Percentiles rank a stretch among this genome's conserved stretches.
phyloP scores from a whole-genome alignment of 345 rosid species.

The Ceriops decandra region DNA sequence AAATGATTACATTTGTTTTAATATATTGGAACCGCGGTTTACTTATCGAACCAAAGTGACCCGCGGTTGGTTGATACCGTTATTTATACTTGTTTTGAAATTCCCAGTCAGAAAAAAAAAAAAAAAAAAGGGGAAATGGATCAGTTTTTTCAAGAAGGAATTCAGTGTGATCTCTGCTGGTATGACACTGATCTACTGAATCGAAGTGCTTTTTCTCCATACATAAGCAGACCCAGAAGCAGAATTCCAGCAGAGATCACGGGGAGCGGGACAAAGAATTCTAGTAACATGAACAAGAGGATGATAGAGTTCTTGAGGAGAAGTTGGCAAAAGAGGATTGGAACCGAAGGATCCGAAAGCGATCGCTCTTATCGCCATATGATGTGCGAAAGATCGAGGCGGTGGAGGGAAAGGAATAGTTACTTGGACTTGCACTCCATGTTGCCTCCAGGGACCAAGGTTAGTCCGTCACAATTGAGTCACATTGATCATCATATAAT shows the following conservation, averaged over 20 bases:
- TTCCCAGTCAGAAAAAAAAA: neutral
- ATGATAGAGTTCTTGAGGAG: slow-evolving; percentile 44
- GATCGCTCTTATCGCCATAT: slow-evolving; percentile 42
- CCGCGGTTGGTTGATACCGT: neutral
- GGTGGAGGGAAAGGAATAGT: slow-evolving; percentile 56
- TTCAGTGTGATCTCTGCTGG: slow-evolving; percentile 30
- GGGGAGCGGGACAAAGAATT: neutral
- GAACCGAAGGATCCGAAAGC: slow-evolving; percentile 24
- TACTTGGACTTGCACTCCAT: slow-evolving; percentile 51
- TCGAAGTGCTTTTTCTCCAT: slow-evolving; percentile 47
- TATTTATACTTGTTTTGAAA: slow-evolving; percentile 16
- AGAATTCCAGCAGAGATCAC: neutral
- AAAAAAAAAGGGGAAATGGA: slow-evolving; percentile 21
- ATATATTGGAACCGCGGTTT: neutral
- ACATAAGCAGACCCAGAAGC: slow-evolving; percentile 14
- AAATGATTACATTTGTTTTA: neutral
- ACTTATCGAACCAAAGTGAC: too few relatives aligned
- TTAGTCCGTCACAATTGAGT: slow-evolving; percentile 5
- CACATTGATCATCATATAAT: neutral
- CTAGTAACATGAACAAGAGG: slow-evolving; percentile 46
- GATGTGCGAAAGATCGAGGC: slow-evolving; percentile 68
- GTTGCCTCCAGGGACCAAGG: slow-evolving; percentile 64
- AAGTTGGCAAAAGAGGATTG: slow-evolving; percentile 22
- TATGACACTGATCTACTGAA: slow-evolving; percentile 11
- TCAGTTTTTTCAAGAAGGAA: slow-evolving; percentile 19